phyloP scores from a whole-genome alignment of 73 alveolate genomes.

The Paramecium tetraurelia region DNA sequence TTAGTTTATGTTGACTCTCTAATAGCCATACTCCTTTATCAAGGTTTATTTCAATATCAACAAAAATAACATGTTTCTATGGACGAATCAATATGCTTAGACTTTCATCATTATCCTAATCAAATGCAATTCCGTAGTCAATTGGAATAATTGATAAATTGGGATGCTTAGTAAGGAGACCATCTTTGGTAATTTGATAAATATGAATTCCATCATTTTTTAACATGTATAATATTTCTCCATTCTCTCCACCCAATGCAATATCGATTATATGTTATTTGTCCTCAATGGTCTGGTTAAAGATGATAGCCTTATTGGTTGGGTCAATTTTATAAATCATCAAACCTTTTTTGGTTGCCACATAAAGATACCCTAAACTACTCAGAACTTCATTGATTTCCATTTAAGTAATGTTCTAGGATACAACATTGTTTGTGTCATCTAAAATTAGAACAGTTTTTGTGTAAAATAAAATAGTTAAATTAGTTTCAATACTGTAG shows the following conservation, averaged over 20 bases:
- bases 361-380: background rate
- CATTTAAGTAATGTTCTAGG: background rate
- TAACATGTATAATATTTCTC: background rate
- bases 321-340: background rate
- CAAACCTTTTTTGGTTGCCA: background rate
- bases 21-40: background rate
- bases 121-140: background rate
- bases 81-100: background rate
- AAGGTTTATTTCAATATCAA: background rate
- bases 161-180: background rate
- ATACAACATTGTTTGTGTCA: background rate
- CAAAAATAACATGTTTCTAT: background rate
- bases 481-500: background rate
- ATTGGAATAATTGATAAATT: background rate
- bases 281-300: background rate
- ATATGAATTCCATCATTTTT: slow-evolving; percentile 1
- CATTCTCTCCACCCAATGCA: background rate
- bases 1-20: background rate
- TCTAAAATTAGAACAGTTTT: background rate
- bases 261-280: background rate
- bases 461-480: background rate
- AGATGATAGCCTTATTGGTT: background rate
- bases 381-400: background rate
- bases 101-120: background rate
- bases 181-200: background rate